These are phyloP conservation scores for Colletotrichum spaethianum DNA, from an alignment of 2,329 filamentous ascomycete species.

Conservation along the genomic window DNA sequence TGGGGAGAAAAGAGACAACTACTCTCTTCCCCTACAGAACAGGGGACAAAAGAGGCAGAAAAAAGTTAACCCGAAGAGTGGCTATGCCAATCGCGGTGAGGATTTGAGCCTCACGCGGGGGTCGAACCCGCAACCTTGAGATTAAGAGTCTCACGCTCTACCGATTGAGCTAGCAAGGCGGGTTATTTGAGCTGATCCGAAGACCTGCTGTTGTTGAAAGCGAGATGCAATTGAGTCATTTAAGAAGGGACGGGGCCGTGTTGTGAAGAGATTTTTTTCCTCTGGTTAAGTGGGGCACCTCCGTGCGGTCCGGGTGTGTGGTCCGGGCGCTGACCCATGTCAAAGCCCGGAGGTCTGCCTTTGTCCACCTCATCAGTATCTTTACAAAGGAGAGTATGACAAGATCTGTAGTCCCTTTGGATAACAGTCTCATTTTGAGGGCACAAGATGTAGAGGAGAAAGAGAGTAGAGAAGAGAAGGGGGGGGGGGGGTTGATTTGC, in stretches of 20 bases:
- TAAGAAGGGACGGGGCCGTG: neutral
- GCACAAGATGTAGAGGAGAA: neutral
- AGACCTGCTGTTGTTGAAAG: constrained; percentile 11
- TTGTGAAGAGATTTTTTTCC: constrained; percentile 27
- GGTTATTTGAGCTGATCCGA: constrained; percentile 17
- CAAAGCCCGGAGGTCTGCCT: neutral
- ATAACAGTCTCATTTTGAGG: neutral
- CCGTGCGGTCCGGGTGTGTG: neutral
- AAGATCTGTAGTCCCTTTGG: too few relatives aligned
- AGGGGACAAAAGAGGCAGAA: constrained; percentile 3
- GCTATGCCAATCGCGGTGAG: constrained; percentile 34
- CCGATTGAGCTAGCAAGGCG: constrained; percentile 74
- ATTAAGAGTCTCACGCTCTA: constrained; percentile 81
- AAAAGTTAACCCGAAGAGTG: constrained; percentile 20
- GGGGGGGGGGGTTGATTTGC: too few relatives aligned
- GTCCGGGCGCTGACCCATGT: neutral
- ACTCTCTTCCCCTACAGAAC: neutral
- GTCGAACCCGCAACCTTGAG: constrained; percentile 45
- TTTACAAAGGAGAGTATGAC: neutral
- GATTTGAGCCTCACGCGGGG: constrained; percentile 47
- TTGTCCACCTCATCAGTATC: neutral
- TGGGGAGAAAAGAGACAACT: neutral
- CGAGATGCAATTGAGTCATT: fast-evolving
- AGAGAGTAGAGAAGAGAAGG: too few relatives aligned
- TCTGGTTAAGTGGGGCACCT: neutral